These are phyloP conservation scores for Geotrichum reessii DNA, from an alignment of 1,139 yeast species.

Conservation along the genomic window DNA sequence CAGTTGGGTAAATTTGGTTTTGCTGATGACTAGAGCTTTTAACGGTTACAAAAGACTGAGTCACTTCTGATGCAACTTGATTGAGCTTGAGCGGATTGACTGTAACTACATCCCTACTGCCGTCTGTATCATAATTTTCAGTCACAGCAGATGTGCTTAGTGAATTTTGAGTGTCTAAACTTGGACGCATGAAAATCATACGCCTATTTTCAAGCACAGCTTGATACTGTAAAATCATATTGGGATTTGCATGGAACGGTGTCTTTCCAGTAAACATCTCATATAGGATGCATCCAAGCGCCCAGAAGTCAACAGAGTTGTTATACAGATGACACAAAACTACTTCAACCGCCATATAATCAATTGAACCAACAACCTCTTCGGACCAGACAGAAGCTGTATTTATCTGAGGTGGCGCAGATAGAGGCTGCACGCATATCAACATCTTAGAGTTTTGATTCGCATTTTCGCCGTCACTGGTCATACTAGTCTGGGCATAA, in stretches of 20 bases:
- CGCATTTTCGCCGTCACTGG: background rate
- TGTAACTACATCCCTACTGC: background rate
- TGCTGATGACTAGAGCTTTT: background rate
- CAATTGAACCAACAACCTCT: constrained; percentile 19
- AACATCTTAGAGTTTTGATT: background rate
- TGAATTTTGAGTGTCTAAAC: background rate
- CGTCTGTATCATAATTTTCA: background rate
- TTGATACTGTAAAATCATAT: constrained; percentile 12
- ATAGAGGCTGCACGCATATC: background rate
- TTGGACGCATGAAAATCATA: background rate
- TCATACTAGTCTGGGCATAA: background rate
- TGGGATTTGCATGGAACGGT: constrained; percentile 19
- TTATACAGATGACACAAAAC: constrained; percentile 14
- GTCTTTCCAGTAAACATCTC: constrained; percentile 19
- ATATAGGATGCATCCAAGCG: constrained; percentile 18
- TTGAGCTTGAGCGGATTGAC: background rate
- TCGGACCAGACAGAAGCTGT: constrained; percentile 15
- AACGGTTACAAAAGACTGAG: background rate
- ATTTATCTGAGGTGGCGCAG: constrained; percentile 5
- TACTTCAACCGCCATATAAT: constrained; percentile 20
- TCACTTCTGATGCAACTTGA: background rate
- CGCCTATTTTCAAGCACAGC: constrained; percentile 3
- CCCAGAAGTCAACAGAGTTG: constrained; percentile 19
- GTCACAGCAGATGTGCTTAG: background rate
- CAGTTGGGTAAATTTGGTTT: background rate